These are phyloP conservation scores for Sporobolomyces phaffii DNA, from an alignment of 768 basidiomycete genomes.

Conservation along the genomic window DNA sequence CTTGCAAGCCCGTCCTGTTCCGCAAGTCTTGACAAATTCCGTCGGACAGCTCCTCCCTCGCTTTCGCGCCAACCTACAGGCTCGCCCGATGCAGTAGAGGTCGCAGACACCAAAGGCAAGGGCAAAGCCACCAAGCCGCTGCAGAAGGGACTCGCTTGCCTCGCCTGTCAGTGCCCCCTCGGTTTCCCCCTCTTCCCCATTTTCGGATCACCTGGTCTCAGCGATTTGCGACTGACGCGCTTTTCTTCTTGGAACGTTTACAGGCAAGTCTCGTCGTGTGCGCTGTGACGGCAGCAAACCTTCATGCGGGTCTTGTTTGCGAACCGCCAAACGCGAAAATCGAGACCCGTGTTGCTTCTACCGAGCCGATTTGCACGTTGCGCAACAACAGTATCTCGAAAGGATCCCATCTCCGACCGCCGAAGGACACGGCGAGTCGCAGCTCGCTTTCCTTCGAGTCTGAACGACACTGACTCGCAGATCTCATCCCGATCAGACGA, in stretches of 20 bases:
- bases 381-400: conserved; percentile 4
- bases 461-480: background rate
- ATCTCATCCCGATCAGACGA: background rate
- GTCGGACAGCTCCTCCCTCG: conserved; percentile 9
- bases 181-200: background rate
- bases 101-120: background rate
- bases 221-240: background rate
- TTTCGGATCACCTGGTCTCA: background rate
- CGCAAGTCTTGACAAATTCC: no score
- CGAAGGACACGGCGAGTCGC: background rate
- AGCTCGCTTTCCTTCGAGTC: background rate
- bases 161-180: conserved; percentile 11
- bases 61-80: background rate
- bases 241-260: fast-evolving
- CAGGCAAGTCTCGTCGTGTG: conserved; percentile 30
- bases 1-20: no score
- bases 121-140: conserved; percentile 8
- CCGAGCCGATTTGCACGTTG: conserved; percentile 8
- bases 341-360: conserved; percentile 11
- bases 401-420: background rate
- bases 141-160: conserved; percentile 31
- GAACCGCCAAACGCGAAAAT: background rate
- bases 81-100: background rate
- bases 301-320: conserved; percentile 10
- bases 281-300: conserved; percentile 29